Evolutionary conservation across 768 basidiomycete species (phyloP), one percentile per base, ranked within the genome.

Genomic region (Suillus cothurnatus): DNA sequence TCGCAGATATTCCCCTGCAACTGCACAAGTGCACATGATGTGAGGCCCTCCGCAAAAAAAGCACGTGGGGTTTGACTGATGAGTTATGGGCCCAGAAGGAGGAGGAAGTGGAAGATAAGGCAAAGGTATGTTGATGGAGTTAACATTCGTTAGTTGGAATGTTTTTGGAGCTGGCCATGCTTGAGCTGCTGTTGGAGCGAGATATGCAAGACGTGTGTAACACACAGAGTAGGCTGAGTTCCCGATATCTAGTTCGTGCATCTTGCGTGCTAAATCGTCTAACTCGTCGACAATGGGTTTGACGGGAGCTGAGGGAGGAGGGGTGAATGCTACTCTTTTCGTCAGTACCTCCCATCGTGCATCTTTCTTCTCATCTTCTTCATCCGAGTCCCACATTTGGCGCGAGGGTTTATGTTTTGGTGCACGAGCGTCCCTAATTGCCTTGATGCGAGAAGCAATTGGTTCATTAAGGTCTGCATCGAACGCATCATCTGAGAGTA

Each of bases 401-500:
- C 9, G 9, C 11, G 9, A n/a, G 2, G 43, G 21, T 8, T 5
- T 45, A 36, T 21, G 2, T 6, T 4, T 45, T n/a, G n/a, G 3
- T 6, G 3, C 9, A 8, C 4, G 8, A 45, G 9, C 11, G 1
- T 47, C 41, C 15, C 31, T 19, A 8, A 64, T 59, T 0, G 23
- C 17, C 9, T 31, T 17, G 2, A 68, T 38, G 1, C 14, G 12
- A 1, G 38, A 5, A 4, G 39, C 17, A 1, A 68, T 61, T 0
- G 57, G 56, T 19, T 65, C 41, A 21, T 52, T 60, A 15, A 55
- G 17, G 9, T 61, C 49, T 0, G 11, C 47, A 21, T 62, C 57
- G n/a, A 67, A 62, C 0, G 61, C 41, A 26, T 67, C 45, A 45
- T 65, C 61, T 0, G 56, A 62, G 5, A 67, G 43, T 2, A 67